These are phyloP conservation scores for Skeletonema tropicum DNA, from an alignment of 108 stramenopile genomes.

Conservation along the genomic window DNA sequence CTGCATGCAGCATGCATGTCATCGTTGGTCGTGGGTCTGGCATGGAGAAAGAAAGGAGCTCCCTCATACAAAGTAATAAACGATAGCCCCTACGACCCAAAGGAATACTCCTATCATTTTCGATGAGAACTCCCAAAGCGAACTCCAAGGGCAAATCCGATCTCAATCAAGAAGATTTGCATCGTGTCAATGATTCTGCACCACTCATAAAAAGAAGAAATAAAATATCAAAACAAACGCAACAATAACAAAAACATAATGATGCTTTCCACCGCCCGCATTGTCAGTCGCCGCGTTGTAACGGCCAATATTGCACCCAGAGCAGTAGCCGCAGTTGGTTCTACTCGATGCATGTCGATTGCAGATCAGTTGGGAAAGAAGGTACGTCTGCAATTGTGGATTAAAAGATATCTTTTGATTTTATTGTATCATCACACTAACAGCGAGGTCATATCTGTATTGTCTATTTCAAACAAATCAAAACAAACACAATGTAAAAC, in stretches of 20 bases:
- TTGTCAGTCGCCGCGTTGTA: conserved; percentile 14
- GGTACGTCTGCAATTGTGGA: conserved; percentile 21
- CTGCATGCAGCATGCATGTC: too few species aligned
- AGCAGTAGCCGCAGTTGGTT: conserved; percentile 6
- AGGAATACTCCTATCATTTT: too few species aligned
- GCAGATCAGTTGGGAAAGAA: conserved; percentile 19
- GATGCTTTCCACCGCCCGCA: conserved; percentile 37
- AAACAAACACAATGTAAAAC: not conserved
- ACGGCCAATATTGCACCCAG: conserved; percentile 21
- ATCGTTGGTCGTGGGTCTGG: too few species aligned
- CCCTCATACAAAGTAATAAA: too few species aligned
- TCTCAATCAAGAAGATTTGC: too few species aligned
- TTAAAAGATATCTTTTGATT: not conserved
- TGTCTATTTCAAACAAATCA: not conserved
- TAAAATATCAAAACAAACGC: not conserved
- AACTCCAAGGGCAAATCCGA: too few species aligned
- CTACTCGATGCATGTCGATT: conserved; percentile 31
- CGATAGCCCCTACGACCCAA: too few species aligned
- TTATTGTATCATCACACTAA: not conserved
- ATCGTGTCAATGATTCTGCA: too few species aligned
- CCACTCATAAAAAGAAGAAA: too few species aligned
- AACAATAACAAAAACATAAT: conserved; percentile 1
- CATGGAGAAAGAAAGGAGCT: too few species aligned
- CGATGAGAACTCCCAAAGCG: too few species aligned
- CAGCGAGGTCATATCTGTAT: not conserved